Conservation (phyloP, 2,329 filamentous ascomycete species). For the Pseudogymnoascus sp. region DNA sequence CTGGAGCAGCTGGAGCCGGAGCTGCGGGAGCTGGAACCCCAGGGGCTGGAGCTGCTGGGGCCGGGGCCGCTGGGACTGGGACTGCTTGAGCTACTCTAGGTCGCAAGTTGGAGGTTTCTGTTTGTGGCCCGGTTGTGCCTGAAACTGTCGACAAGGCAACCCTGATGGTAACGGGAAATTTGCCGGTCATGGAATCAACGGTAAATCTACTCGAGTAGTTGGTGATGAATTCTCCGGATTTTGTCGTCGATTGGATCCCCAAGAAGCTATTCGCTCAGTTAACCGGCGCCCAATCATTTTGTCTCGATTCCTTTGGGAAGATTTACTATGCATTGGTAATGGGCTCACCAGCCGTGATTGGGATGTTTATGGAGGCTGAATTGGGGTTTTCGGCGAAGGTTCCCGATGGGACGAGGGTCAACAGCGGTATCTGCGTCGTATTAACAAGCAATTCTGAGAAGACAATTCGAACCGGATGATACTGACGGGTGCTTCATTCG, state of each 20-base stretch:
- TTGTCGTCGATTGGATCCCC: slow-evolving; percentile 47
- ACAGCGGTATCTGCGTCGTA: slow-evolving; percentile 10
- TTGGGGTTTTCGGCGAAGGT: slow-evolving; percentile 18
- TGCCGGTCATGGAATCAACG: slow-evolving; percentile 55
- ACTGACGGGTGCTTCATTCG: slow-evolving; percentile 42
- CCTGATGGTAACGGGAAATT: slow-evolving; percentile 38
- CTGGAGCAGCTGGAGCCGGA: slow-evolving; percentile 2
- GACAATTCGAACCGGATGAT: slow-evolving; percentile 9
- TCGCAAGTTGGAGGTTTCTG: slow-evolving; percentile 21
- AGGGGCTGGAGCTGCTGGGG: slow-evolving; percentile 12
- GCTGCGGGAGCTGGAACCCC: slow-evolving; percentile 18
- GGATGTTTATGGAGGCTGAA: slow-evolving; percentile 22
- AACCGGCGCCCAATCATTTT: slow-evolving; percentile 2
- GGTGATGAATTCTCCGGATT: slow-evolving; percentile 45
- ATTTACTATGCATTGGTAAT: slow-evolving; percentile 28
- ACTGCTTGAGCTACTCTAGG: slow-evolving; percentile 9
- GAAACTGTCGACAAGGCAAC: slow-evolving; percentile 28
- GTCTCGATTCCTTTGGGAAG: not conserved
- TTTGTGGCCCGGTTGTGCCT: slow-evolving; percentile 32
- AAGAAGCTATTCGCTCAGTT: slow-evolving; percentile 40
- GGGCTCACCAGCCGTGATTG: slow-evolving; percentile 20
- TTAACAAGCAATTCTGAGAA: slow-evolving; percentile 10
- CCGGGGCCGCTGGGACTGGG: slow-evolving; percentile 2
- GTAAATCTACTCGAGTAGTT: slow-evolving; percentile 57
- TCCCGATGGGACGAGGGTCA: slow-evolving; percentile 29